phyloP scores from a whole-genome alignment of 1,284 basidiomycete genomes.

The Prillingera fragicola region DNA sequence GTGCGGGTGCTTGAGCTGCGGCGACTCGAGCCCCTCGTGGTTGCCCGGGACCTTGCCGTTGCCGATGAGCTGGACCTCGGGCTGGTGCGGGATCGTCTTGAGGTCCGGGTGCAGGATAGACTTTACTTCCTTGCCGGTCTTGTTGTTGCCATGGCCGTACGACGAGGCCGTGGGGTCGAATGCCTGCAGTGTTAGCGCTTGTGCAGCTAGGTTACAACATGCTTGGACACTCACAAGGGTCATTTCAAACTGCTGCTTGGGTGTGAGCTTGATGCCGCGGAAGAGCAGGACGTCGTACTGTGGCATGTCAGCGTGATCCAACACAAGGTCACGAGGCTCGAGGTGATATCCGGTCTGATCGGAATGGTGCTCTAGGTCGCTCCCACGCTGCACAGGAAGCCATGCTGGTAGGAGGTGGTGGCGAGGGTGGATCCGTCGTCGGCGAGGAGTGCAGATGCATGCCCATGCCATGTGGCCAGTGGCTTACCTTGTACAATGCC shows the following conservation, averaged over 20 bases:
- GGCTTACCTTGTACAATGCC: constrained; percentile 60
- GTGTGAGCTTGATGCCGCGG: constrained; percentile 61
- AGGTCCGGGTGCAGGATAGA: constrained; percentile 77
- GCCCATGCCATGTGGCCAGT: background rate
- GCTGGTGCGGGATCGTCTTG: constrained; percentile 77
- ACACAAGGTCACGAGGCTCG: background rate
- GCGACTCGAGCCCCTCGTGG: constrained; percentile 65
- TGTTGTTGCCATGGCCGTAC: constrained; percentile 80
- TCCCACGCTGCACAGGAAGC: no score
- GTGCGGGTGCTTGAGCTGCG: constrained; percentile 63
- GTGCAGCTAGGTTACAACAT: background rate
- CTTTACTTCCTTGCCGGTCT: constrained; percentile 63
- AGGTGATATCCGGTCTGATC: no score
- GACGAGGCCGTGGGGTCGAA: constrained; percentile 67
- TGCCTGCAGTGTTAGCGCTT: constrained; percentile 49
- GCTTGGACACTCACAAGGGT: constrained; percentile 58
- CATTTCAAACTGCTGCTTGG: constrained; percentile 74
- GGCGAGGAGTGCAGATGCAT: background rate
- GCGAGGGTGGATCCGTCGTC: background rate
- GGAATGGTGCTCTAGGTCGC: no score
- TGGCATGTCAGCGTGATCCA: constrained; percentile 1
- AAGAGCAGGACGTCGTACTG: constrained; percentile 72
- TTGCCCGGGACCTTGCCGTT: constrained; percentile 63
- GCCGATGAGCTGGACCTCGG: constrained; percentile 80
- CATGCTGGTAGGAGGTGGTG: background rate